Conservation (phyloP, 176 grass and related monocot genomes). For the Lolium multiflorum region DNA sequence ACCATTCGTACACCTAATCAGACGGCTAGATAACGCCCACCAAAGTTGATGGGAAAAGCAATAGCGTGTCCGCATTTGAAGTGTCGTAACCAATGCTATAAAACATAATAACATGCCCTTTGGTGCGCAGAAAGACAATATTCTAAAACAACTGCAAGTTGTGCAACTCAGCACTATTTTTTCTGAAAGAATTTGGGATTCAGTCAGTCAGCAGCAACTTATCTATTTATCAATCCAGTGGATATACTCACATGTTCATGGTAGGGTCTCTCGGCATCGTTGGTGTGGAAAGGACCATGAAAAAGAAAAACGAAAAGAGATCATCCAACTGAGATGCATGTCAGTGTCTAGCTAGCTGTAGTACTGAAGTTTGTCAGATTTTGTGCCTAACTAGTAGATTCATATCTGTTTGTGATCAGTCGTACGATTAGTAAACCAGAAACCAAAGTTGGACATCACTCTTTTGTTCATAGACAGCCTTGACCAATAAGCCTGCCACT, state of each 20-base stretch:
- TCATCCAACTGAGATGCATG: conserved; percentile 6
- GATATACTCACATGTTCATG: background rate
- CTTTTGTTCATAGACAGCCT: no score
- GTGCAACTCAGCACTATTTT: background rate
- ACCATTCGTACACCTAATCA: conserved; percentile 1
- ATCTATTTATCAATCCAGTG: background rate
- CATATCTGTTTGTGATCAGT: no score
- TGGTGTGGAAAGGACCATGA: conserved; percentile 9
- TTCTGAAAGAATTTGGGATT: background rate
- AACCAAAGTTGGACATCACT: no score
- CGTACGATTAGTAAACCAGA: no score
- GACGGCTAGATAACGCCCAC: conserved; percentile 23
- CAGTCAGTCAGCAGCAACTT: background rate
- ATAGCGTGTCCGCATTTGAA: background rate
- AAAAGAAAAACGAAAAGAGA: background rate
- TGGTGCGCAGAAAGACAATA: background rate
- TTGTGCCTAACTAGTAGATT: no score
- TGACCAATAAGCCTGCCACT: no score
- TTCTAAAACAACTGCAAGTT: background rate
- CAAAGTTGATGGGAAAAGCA: background rate
- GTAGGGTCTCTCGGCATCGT: conserved; percentile 3
- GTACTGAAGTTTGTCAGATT: no score
- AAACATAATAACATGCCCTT: conserved; percentile 34
- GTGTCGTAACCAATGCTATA: background rate
- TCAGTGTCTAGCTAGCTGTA: background rate